phyloP scores from a whole-genome alignment of 83 land plant species.

The Isoetes engelmannii region DNA sequence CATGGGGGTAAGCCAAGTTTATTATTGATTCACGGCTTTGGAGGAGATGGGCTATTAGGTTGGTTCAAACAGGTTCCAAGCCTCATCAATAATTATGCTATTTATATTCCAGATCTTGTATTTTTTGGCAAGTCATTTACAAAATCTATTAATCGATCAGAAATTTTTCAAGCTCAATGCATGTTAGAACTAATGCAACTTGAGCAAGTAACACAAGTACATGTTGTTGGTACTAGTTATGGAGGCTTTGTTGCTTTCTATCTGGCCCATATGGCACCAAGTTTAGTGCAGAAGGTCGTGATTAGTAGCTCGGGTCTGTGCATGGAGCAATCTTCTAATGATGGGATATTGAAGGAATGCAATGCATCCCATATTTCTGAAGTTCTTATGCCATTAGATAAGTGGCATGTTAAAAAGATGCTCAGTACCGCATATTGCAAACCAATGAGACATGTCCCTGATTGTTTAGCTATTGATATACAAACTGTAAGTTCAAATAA shows the following conservation, averaged over 20 bases:
- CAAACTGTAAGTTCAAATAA: too few relatives aligned
- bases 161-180: slow-evolving; percentile 20
- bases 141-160: slow-evolving; percentile 11
- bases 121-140: slow-evolving; percentile 19
- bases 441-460: too few relatives aligned
- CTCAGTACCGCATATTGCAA: too few relatives aligned
- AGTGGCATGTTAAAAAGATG: too few relatives aligned
- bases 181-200: slow-evolving; percentile 6
- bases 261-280: slow-evolving; percentile 31
- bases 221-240: slow-evolving; percentile 24
- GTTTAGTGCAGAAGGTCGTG: slow-evolving; percentile 42
- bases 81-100: slow-evolving; percentile 8
- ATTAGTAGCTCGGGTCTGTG: slow-evolving; percentile 59
- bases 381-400: too few relatives aligned
- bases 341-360: not conserved
- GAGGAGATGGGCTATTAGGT: slow-evolving; percentile 4
- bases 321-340: slow-evolving; percentile 49
- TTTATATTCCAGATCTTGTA: slow-evolving; percentile 23
- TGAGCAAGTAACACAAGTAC: slow-evolving; percentile 6
- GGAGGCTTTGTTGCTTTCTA: slow-evolving; percentile 28
- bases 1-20: not conserved
- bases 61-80: slow-evolving; percentile 17
- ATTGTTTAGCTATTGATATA: too few relatives aligned
- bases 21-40: slow-evolving; percentile 17
- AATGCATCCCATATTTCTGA: too few relatives aligned